Evolutionary conservation across 2,329 filamentous ascomycete genomes (phyloP).

Genomic region (Capronia americana): DNA sequence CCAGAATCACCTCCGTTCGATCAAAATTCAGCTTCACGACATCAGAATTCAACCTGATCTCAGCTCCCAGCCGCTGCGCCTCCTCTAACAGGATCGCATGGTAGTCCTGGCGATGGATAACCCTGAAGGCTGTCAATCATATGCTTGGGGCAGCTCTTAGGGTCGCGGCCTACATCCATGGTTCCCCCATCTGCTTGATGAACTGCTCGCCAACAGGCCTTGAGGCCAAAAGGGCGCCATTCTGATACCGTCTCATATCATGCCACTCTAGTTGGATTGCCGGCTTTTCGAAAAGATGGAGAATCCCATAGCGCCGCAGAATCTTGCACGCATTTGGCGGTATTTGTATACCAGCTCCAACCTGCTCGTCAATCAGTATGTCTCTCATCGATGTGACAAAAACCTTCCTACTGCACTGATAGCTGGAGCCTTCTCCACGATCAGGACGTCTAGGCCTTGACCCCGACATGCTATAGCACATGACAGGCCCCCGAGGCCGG

Average conservation of each 20-base stretch:
- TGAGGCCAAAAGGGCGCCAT: slow-evolving; percentile 42
- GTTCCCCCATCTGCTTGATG: slow-evolving; percentile 14
- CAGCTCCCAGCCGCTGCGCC: slow-evolving; percentile 50
- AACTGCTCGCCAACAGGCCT: slow-evolving; percentile 20
- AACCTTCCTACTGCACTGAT: slow-evolving; percentile 15
- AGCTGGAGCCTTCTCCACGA: slow-evolving; percentile 24
- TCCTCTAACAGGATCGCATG: slow-evolving; percentile 51
- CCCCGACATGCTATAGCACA: slow-evolving; percentile 20
- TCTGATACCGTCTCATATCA: slow-evolving; percentile 42
- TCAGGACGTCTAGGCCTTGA: slow-evolving; percentile 9
- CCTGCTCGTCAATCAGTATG: slow-evolving; percentile 20
- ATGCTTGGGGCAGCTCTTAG: no score
- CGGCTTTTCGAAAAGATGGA: slow-evolving; percentile 36
- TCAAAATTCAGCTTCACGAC: slow-evolving; percentile 40
- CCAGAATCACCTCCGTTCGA: slow-evolving; percentile 42
- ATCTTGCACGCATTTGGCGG: slow-evolving; percentile 44
- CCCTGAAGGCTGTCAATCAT: slow-evolving; percentile 5
- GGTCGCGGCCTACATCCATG: slow-evolving; percentile 13
- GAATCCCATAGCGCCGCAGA: slow-evolving; percentile 41
- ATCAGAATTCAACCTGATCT: slow-evolving; percentile 40
- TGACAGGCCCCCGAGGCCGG: slow-evolving; percentile 41
- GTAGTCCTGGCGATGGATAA: slow-evolving; percentile 57
- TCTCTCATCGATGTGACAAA: slow-evolving; percentile 9
- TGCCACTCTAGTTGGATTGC: slow-evolving; percentile 42
- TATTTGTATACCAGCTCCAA: slow-evolving; percentile 45